Evolutionary conservation across 345 rosid genomes (phyloP), one percentile per base, ranked within the genome.

Genomic region (Gossypium ekmanianum): DNA sequence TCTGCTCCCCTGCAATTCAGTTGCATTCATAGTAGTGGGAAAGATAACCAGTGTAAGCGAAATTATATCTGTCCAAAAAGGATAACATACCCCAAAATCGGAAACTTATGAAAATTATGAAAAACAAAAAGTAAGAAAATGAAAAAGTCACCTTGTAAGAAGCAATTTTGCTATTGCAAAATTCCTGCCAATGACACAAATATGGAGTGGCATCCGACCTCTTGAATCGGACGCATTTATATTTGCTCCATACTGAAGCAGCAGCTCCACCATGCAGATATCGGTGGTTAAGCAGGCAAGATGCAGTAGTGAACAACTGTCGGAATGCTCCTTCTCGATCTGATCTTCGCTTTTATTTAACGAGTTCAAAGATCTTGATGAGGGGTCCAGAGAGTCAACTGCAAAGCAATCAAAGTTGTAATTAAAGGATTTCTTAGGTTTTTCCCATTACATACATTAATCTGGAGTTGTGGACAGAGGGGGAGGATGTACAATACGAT

Each of bases 261-360:
- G 84, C 6, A 91, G 80, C 80, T 91, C 97, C 34, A 88, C 91
- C 94, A 91, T 89, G 80, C 87, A 91, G 11, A 87, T 81, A 79
- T 89, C 97, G 72, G 94, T 87, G 79, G 81, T 82, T 72, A 89
- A 82, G 83, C 97, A 91, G 72, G 97, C 94, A 4, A 89, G 88
- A 80, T 91, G 97, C 86, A 91, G 94, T 79, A 91, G 76, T 34
- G 92, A 87, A 75, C 92, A 89, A 26, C 85, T 83, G 52, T 80
- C 85, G 59, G 86, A 78, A 58, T 79, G 75, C 29, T 89, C 89
- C 70, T 81, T 80, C 74, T 76, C 69, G 50, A 78, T 71, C 67
- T 70, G 80, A 79, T 81, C 85, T 66, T 81, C 85, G 39, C 44
- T 77, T 20, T 73, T 62, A 55, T 69, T 77, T 50, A 71, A 71